Percentiles rank a stretch among this genome's conserved stretches.
These are phyloP conservation scores for Corrigiola litoralis DNA, from an alignment of 179 eudicot genomes.

Conservation along the genomic window DNA sequence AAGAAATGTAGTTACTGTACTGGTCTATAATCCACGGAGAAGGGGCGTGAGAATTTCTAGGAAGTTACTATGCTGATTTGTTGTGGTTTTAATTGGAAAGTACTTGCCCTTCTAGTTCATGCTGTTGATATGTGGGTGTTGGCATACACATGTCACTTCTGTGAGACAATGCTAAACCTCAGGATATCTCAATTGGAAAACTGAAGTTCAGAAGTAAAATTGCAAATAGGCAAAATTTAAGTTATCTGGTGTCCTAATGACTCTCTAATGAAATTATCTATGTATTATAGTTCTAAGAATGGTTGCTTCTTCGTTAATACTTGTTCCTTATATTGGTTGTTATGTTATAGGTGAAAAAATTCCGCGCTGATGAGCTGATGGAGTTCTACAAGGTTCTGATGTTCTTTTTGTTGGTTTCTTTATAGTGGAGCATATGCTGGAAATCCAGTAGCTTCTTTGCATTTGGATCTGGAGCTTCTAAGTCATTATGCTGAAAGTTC, in stretches of 20 bases:
- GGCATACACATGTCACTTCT: neutral
- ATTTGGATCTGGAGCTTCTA: neutral
- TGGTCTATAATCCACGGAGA: too few species aligned
- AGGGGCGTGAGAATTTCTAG: too few species aligned
- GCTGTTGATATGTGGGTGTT: neutral
- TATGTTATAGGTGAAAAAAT: slow-evolving; percentile 47
- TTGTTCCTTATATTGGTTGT: neutral
- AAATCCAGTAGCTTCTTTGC: neutral
- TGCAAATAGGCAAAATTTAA: too few species aligned
- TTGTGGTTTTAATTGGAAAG: neutral
- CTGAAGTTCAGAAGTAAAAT: neutral
- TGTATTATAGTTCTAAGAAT: too few species aligned
- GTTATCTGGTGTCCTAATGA: too few species aligned
- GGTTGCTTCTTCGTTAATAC: neutral
- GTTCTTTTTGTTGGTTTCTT: neutral
- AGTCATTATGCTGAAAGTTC: neutral
- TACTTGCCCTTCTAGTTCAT: neutral
- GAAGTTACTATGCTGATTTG: neutral
- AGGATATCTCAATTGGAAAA: neutral
- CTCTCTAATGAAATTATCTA: too few species aligned
- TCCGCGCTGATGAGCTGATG: slow-evolving; percentile 90
- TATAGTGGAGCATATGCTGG: neutral
- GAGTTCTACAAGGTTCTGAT: slow-evolving; percentile 77
- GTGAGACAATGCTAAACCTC: neutral
- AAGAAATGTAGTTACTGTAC: too few species aligned